Evolutionary conservation across 495 filamentous ascomycete species (phyloP), one percentile per base, ranked within the genome.

Genomic region (Evansstolkia leycettana): DNA sequence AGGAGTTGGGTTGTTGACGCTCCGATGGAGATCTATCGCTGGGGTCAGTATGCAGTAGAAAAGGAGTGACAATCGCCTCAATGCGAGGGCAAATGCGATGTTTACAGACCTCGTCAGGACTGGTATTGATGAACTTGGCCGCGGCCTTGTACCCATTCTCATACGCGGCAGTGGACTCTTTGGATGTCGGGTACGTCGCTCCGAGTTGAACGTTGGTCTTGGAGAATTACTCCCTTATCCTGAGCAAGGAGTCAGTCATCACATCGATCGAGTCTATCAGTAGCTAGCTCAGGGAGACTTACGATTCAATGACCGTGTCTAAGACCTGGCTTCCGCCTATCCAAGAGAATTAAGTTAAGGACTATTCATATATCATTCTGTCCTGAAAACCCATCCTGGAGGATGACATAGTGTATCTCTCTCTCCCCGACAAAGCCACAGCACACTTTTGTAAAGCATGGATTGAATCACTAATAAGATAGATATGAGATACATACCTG

Each of bases 151-250:
- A 72, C 20, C 72, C 82, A 11, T 59, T 51, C 2, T 51, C 40
- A 41, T 76, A 78, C 17, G 59, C 60, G 5, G 62, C 47, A 1
- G 70, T 82, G 0, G 79, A 74, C 11, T 54, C 48, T 40, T 72
- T 47, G 18, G 69, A 63, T 0, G 67, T 52, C 19, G 56, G 48
- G 43, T 87, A 87, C 3, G 64, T 72, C 7, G 77, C 79, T 17
- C 78, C 78, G 7, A 84, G 69, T 51, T 84, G 81, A 37, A 84
- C 78, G 39, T 85, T 85, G 41, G 69, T 78, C 31, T 65, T 71
- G 28, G 65, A 51, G 25, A 84, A 63, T 41, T 86, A 86, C 29
- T 76, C 59, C 4, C 54, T 52, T 35, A 85, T 75, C 8, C 79
- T 82, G 39, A 20, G 10, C 33, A 11, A 17, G 33, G 24, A 30